Percentiles rank a stretch among this genome's conserved stretches.
Evolutionary conservation across 2,329 filamentous ascomycete genomes (phyloP).

Genomic region (Penicillium oxalicum): DNA sequence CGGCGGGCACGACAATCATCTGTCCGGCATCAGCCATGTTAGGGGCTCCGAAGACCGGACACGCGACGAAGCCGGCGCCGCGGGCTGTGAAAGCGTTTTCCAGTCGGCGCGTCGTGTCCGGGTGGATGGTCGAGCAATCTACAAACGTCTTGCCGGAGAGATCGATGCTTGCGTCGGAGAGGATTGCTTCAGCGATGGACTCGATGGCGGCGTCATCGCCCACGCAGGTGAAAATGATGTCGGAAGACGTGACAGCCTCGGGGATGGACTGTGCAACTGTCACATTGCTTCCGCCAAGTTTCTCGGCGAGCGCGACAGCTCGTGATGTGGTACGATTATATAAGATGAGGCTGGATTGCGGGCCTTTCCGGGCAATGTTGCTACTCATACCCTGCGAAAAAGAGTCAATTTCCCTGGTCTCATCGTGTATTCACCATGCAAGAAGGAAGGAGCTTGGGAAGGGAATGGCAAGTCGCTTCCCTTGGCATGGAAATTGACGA

Average conservation of each 20-base stretch:
- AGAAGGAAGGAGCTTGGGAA: no score
- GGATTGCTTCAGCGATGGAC: conserved; percentile 53
- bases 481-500: background rate
- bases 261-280: conserved; percentile 58
- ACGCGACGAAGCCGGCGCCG: conserved; percentile 69
- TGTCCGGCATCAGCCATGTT: conserved; percentile 54
- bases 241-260: conserved; percentile 61
- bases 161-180: conserved; percentile 42
- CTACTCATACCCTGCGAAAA: conserved; percentile 66
- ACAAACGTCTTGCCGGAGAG: conserved; percentile 71
- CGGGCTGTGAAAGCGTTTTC: conserved; percentile 51
- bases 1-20: conserved; percentile 68
- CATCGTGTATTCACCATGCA: no score
- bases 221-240: conserved; percentile 77
- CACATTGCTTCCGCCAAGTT: conserved; percentile 53
- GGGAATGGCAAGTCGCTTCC: conserved; percentile 5
- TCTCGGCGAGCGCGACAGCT: conserved; percentile 57
- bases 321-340: conserved; percentile 72
- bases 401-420: no score
- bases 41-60: conserved; percentile 48
- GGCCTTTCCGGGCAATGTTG: conserved; percentile 74
- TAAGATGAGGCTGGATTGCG: conserved; percentile 63
- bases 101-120: conserved; percentile 66
- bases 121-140: conserved; percentile 83
- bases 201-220: conserved; percentile 70